Conservation (phyloP, 306 rosid genomes). For the Datisca glomerata region DNA sequence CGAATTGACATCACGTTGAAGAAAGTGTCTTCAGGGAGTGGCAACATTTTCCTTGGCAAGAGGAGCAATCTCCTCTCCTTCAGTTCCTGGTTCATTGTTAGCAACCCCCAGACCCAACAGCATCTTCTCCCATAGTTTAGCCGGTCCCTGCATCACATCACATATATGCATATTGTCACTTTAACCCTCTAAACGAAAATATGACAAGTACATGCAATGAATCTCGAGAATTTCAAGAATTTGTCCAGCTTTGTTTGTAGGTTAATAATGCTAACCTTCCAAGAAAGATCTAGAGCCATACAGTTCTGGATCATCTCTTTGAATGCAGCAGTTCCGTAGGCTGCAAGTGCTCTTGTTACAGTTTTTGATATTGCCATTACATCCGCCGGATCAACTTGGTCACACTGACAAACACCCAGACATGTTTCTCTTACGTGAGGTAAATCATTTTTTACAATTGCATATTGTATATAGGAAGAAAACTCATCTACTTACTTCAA, state of each 20-base stretch:
- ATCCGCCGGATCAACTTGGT: conserved; percentile 30
- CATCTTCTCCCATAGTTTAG: conserved; percentile 64
- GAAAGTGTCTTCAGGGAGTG: conserved; percentile 43
- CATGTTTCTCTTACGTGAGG: too few relatives aligned
- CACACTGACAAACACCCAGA: conserved; percentile 23
- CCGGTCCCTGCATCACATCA: conserved; percentile 51
- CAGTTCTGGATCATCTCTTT: conserved; percentile 33
- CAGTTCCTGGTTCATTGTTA: conserved; percentile 46
- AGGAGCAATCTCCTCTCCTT: conserved; percentile 76
- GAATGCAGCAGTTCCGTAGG: conserved; percentile 17
- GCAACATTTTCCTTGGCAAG: conserved; percentile 68
- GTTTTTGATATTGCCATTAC: conserved; percentile 19
- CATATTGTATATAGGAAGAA: too few relatives aligned
- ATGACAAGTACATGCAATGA: too few relatives aligned
- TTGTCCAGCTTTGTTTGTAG: too few relatives aligned
- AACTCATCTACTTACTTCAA: conserved; percentile 18
- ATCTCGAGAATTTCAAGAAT: too few relatives aligned
- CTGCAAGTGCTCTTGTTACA: conserved; percentile 21
- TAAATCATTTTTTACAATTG: too few relatives aligned
- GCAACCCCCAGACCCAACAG: conserved; percentile 57
- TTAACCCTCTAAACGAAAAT: too few relatives aligned
- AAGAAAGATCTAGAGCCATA: conserved; percentile 41
- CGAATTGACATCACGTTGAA: conserved; percentile 3
- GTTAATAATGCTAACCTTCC: conserved; percentile 48
- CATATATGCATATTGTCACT: too few relatives aligned